phyloP scores from a whole-genome alignment of 345 rosid species.

The Litchi chinensis region DNA sequence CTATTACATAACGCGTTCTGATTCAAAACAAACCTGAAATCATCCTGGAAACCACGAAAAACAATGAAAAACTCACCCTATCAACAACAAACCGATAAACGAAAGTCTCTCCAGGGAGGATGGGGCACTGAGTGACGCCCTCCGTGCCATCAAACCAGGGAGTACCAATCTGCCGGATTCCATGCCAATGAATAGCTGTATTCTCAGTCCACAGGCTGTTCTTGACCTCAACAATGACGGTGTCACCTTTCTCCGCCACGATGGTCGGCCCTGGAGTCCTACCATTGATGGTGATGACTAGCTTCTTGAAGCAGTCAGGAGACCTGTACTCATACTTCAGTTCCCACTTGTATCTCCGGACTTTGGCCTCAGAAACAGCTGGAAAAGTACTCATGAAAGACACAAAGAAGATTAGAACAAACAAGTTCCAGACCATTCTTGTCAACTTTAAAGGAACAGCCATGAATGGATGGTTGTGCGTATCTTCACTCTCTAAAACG shows the following conservation, averaged over 20 bases:
- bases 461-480: not conserved
- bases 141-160: slow-evolving; percentile 81
- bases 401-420: not conserved
- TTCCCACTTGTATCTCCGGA: slow-evolving; percentile 59
- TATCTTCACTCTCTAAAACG: not conserved
- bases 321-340: slow-evolving; percentile 67
- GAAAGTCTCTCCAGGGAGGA: slow-evolving; percentile 71
- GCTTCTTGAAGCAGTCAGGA: slow-evolving; percentile 62
- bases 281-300: slow-evolving; percentile 69
- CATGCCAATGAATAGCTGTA: slow-evolving; percentile 77
- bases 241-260: slow-evolving; percentile 62
- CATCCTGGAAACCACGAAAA: too few relatives aligned
- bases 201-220: slow-evolving; percentile 66
- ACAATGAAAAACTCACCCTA: slow-evolving; percentile 39
- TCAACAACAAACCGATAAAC: slow-evolving; percentile 65
- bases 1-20: not conserved
- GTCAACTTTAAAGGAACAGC: not conserved
- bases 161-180: slow-evolving; percentile 75
- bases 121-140: slow-evolving; percentile 74
- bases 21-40: too few relatives aligned
- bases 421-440: not conserved
- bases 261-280: slow-evolving; percentile 66
- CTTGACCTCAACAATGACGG: slow-evolving; percentile 65
- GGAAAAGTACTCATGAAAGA: slow-evolving; percentile 8
- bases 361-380: slow-evolving; percentile 35